Evolutionary conservation across 208 protist genomes (phyloP).

Genomic region (Leishmania martiniquensis): DNA sequence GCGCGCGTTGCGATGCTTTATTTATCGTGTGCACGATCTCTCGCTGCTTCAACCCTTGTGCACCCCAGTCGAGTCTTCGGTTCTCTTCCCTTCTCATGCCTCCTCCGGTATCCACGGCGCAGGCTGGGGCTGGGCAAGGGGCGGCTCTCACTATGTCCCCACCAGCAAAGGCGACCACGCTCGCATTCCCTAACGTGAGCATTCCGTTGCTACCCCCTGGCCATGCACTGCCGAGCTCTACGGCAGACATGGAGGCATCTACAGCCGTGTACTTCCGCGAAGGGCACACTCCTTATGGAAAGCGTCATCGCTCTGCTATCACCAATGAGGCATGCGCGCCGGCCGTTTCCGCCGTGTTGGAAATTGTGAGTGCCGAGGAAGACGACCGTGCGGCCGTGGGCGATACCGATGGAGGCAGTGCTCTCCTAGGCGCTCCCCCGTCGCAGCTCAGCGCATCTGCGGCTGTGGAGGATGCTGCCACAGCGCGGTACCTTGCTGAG

Average conservation of each 20-base stretch:
- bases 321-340: neutral
- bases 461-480: constrained; percentile 5
- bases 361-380: constrained; percentile 20
- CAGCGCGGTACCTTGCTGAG: constrained; percentile 19
- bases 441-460: neutral
- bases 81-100: neutral
- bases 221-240: constrained; percentile 14
- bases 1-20: neutral
- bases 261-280: constrained; percentile 21
- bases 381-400: neutral
- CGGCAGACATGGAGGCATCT: constrained; percentile 21
- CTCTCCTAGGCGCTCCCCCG: neutral
- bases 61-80: neutral
- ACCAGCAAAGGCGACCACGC: neutral
- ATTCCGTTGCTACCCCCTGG: constrained; percentile 28
- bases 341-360: constrained; percentile 6
- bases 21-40: neutral
- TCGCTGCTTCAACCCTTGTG: neutral
- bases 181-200: constrained; percentile 15
- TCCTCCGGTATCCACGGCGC: constrained; percentile 3
- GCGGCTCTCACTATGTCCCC: neutral
- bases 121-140: neutral
- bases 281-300: constrained; percentile 3
- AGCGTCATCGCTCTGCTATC: constrained; percentile 16
- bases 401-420: neutral